A percentile compares a stretch with the other conserved stretches of the same genome.
Evolutionary conservation across 192 early-diverging fungal genomes (phyloP).

Genomic region (Coemansia sp.): DNA sequence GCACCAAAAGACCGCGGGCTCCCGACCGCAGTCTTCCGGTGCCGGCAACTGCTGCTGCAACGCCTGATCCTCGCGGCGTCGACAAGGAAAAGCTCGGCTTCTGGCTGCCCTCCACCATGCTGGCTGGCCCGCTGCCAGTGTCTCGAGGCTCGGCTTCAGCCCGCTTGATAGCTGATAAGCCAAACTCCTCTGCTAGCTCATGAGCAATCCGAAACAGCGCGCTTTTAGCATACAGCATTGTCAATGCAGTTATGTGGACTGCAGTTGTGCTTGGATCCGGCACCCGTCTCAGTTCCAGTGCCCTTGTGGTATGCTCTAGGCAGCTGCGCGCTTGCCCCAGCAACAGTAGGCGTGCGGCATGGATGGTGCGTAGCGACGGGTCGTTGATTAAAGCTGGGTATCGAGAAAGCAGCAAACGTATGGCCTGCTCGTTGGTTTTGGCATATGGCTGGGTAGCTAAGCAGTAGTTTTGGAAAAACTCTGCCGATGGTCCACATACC

Average conservation of each 20-base stretch:
- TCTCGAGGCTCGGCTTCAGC: slow-evolving; percentile 47
- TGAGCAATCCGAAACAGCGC: slow-evolving; percentile 49
- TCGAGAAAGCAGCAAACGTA: slow-evolving; percentile 10
- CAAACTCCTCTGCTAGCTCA: slow-evolving; percentile 54
- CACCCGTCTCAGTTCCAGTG: slow-evolving; percentile 35
- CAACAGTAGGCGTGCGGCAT: slow-evolving; percentile 42
- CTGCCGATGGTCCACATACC: slow-evolving; percentile 29
- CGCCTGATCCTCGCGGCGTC: slow-evolving; percentile 17
- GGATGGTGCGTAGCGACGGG: slow-evolving; percentile 42
- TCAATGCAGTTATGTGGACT: slow-evolving; percentile 44
- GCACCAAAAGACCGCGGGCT: slow-evolving; percentile 39
- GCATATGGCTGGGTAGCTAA: slow-evolving; percentile 40
- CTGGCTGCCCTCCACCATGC: neutral
- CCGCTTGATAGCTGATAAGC: slow-evolving; percentile 45
- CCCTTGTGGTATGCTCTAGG: slow-evolving; percentile 29
- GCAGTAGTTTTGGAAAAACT: slow-evolving; percentile 43
- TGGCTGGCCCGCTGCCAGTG: slow-evolving; percentile 8
- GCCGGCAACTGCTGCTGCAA: slow-evolving; percentile 34
- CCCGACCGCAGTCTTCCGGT: slow-evolving; percentile 34
- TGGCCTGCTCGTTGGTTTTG: slow-evolving; percentile 16
- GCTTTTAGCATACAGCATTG: slow-evolving; percentile 29
- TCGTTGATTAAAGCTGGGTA: slow-evolving; percentile 26
- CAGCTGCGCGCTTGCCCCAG: slow-evolving; percentile 27
- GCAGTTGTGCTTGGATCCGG: slow-evolving; percentile 40
- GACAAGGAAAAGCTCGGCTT: slow-evolving; percentile 7